Evolutionary conservation across 1,139 yeast genomes (phyloP).

Genomic region (Diutina sp.): DNA sequence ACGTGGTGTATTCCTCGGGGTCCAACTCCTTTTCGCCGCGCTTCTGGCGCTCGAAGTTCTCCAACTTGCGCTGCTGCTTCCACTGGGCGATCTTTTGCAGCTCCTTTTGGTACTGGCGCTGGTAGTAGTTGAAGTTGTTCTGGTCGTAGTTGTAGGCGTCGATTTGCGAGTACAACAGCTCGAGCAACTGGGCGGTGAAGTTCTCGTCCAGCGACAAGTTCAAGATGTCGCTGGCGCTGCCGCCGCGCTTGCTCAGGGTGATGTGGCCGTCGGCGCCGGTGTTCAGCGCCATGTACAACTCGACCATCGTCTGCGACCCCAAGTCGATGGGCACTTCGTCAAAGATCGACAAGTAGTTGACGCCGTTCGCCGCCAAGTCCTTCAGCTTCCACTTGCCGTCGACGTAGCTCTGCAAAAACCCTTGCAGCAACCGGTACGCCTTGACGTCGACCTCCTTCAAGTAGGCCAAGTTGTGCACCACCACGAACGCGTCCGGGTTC

Average conservation of each 20-base stretch:
- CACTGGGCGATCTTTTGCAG: constrained; percentile 59
- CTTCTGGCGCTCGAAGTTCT: constrained; percentile 47
- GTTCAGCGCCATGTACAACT: constrained; percentile 28
- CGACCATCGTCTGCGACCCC: constrained; percentile 38
- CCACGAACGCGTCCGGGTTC: constrained; percentile 53
- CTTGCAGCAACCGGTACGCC: constrained; percentile 57
- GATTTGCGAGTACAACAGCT: constrained; percentile 58
- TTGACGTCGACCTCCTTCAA: constrained; percentile 52
- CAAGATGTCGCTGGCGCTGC: constrained; percentile 24
- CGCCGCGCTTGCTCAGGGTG: constrained; percentile 6
- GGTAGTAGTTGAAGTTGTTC: constrained; percentile 73
- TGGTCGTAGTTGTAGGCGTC: constrained; percentile 76
- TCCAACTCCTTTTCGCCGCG: constrained; percentile 45
- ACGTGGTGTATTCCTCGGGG: constrained; percentile 53
- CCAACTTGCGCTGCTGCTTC: constrained; percentile 55
- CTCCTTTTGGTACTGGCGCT: constrained; percentile 66
- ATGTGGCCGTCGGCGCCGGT: constrained; percentile 13
- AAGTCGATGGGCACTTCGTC: constrained; percentile 61
- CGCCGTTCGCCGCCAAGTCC: constrained; percentile 44
- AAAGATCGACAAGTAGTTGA: constrained; percentile 57
- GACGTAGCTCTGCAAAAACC: constrained; percentile 44
- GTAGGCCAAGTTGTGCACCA: constrained; percentile 64
- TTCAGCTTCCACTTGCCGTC: constrained; percentile 57
- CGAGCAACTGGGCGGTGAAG: constrained; percentile 41
- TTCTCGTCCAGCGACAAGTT: constrained; percentile 32